phyloP scores from a whole-genome alignment of 805 yeast species.

The Metschnikowia gelsemii region DNA sequence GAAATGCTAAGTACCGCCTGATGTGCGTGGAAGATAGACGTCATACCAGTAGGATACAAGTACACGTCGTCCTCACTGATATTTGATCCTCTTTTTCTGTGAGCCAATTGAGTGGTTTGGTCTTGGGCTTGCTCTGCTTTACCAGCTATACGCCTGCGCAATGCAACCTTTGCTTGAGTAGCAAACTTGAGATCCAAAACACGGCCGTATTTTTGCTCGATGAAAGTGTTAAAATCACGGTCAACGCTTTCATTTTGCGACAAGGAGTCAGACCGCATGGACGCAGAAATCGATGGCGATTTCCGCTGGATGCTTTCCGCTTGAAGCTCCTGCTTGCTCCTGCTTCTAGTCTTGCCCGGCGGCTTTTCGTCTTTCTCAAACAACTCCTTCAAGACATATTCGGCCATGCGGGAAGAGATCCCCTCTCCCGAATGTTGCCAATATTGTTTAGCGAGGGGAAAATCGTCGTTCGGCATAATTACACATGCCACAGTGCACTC shows the following conservation, averaged over 20 bases:
- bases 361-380: conserved; percentile 23
- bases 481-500: conserved; percentile 76
- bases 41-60: conserved; percentile 90
- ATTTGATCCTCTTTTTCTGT: conserved; percentile 29
- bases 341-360: conserved; percentile 16
- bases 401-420: conserved; percentile 86
- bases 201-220: conserved; percentile 90
- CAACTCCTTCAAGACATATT: conserved; percentile 70
- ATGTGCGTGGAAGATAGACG: conserved; percentile 83
- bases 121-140: conserved; percentile 48
- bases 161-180: conserved; percentile 68
- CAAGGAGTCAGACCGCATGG: conserved; percentile 24
- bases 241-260: conserved; percentile 34
- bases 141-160: conserved; percentile 73
- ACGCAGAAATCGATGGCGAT: conserved; percentile 34
- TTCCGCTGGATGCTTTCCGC: conserved; percentile 32
- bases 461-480: conserved; percentile 64
- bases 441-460: conserved; percentile 71
- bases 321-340: conserved; percentile 36
- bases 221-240: conserved; percentile 60
- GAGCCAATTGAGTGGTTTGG: no score
- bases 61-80: conserved; percentile 67
- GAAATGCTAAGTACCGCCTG: conserved; percentile 41
- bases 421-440: conserved; percentile 99
- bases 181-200: conserved; percentile 77